phyloP scores from a whole-genome alignment of 2,329 filamentous ascomycete species.

The Trichothecium roseum region DNA sequence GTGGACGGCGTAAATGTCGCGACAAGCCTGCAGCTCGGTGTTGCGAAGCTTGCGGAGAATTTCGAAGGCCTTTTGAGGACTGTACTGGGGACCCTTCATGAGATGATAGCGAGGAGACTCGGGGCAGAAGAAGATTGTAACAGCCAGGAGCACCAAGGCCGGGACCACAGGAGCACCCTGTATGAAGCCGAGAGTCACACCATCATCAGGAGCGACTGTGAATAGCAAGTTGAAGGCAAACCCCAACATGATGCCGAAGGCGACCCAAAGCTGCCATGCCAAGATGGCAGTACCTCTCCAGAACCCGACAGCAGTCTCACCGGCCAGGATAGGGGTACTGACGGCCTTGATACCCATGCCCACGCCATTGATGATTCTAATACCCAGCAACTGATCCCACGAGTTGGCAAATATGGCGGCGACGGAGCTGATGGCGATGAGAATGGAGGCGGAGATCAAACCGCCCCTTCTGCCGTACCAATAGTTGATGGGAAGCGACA shows the following conservation, averaged over 20 bases:
- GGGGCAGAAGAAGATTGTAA: constrained; percentile 25
- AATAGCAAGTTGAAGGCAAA: constrained; percentile 27
- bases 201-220: constrained; percentile 9
- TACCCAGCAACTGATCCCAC: constrained; percentile 22
- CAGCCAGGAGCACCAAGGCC: constrained; percentile 20
- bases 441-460: constrained; percentile 24
- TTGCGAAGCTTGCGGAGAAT: constrained; percentile 24
- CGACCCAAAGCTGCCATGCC: constrained; percentile 35
- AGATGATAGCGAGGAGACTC: constrained; percentile 32
- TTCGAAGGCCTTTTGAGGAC: constrained; percentile 23
- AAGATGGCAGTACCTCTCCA: constrained; percentile 37
- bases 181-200: constrained; percentile 18
- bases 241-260: constrained; percentile 24
- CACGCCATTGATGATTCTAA: constrained; percentile 26
- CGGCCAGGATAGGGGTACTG: constrained; percentile 34
- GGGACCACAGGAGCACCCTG: constrained; percentile 28
- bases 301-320: constrained; percentile 34
- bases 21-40: constrained; percentile 28
- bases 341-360: constrained; percentile 39
- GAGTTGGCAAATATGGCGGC: constrained; percentile 20
- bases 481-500: constrained; percentile 30
- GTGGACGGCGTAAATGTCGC: constrained; percentile 29
- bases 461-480: constrained; percentile 27
- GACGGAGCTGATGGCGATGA: constrained; percentile 28
- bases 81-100: constrained; percentile 24